Base-by-base conservation (phyloP, 2,329 filamentous ascomycete species). In the Colletotrichum chrysophilum region DNA sequence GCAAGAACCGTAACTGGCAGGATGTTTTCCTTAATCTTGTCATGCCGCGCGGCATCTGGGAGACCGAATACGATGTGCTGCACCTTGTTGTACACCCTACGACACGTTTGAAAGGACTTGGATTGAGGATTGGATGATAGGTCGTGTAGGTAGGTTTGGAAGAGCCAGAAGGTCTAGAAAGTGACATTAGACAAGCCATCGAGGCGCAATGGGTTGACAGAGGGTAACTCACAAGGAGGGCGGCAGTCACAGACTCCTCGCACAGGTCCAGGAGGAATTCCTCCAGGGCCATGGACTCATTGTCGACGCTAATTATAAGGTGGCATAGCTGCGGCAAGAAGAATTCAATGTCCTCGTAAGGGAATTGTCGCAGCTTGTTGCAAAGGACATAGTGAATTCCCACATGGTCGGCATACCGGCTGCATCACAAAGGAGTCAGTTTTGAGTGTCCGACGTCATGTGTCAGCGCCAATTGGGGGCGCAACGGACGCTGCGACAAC, bases 301-400 rank as follows among this genome's bases (percentile, higher is more conserved):
- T 97, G 88, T 96, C 93, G 84, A 96, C 91, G 85, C 94, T 96
- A 82, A 97, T 94, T 86, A 96, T 93, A 78, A 97, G 92, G 87
- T 97, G 95, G 84, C 95, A 97, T 88, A 97, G 88, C 88, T 95
- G 94, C 77, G 95, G 95, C 66, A 97, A 90, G 88, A 96, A 97
- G 92, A 97, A 97, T 86, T 97, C 95, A 83, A 97, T 96, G 86
- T 97, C 94, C 88, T 96, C 94, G 87, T 96, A 97, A 78, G 94
- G 94, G 83, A 97, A 97, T 85, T 95, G 94, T 83, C 95, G 94
- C 83, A 97, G 90, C 91, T 97, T 97, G 81, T 93, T 94, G 89
- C 95, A 96, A 78, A 97, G 91, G 77, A 96, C 94, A 88, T 96
- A 95, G 86, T 96, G 94, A 82, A 97, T 96, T 81, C 95, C 95